Evolutionary conservation across 202 grass and related monocot species (phyloP).

Genomic region (Musa balbisiana): DNA sequence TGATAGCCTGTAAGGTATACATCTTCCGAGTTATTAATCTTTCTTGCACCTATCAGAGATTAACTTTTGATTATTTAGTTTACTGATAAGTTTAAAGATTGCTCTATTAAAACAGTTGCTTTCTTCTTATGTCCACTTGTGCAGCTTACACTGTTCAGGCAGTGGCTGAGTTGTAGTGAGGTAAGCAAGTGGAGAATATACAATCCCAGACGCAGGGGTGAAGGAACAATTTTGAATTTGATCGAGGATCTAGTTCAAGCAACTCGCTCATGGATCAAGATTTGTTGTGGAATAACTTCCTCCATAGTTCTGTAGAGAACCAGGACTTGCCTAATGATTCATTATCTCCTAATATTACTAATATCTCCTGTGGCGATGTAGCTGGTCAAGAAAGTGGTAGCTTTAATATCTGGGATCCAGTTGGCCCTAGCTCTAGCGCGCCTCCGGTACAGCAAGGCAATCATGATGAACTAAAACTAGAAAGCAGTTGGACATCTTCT

Average conservation of each 20-base stretch:
- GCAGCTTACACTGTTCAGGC: background rate
- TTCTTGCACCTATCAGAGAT: background rate
- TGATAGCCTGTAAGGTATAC: background rate
- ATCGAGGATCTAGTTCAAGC: conserved; percentile 11
- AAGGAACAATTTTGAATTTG: conserved; percentile 7
- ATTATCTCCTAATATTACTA: background rate
- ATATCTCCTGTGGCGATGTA: background rate
- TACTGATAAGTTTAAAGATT: background rate
- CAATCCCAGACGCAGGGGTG: conserved; percentile 5
- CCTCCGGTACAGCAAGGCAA: background rate
- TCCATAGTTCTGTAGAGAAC: background rate
- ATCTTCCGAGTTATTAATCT: background rate
- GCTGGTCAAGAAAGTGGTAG: conserved; percentile 7
- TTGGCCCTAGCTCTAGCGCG: background rate
- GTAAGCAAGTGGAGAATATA: background rate
- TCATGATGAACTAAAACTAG: conserved; percentile 7
- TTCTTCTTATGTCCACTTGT: background rate
- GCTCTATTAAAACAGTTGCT: background rate
- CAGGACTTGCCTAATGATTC: background rate
- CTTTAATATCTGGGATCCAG: conserved; percentile 6
- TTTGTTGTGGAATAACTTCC: background rate
- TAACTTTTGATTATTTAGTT: background rate
- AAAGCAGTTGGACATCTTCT: conserved; percentile 8
- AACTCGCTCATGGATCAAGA: conserved; percentile 11
- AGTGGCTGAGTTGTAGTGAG: background rate